Base-by-base conservation (phyloP, 805 yeast species). In the Limtongia smithiae region DNA sequence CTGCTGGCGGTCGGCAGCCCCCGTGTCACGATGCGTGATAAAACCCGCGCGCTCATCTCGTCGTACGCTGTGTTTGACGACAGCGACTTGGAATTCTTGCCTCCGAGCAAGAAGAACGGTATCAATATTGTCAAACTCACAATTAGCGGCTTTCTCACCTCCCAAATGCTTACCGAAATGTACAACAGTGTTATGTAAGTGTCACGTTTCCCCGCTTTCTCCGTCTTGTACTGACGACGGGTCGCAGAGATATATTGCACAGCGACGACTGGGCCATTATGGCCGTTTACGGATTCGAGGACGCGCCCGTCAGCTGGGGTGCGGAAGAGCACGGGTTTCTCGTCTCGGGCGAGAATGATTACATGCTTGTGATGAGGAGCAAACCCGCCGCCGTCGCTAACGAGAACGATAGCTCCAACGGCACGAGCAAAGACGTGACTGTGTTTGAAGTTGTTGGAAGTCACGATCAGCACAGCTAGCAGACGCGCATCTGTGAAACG, bases 241-340 rank as follows among this genome's bases (percentile, higher is more conserved):
- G 32, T 17, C 28, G 4, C 32, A 46, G 55, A 14, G 27, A 17
- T 7, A 4, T 14, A 9, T 38, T 52, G 20, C 44, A 46, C 2
- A 20, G 30, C 9, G 24, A 34, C 8, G 35, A 39, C 9, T 54
- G 57, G 50, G 52, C 52, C 11, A 31, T 34, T 4, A 24, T 51
- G 44, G 21, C 49, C 2, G 58, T 54, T 9, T 51, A 47, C 31
- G 58, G 58, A 30, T 54, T 54, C 28, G 52, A 54, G n/a, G 58
- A 54, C 24, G 51, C 56, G 3, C 58, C 58, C 3, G 58, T 54
- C 17, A 54, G 58, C 35, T 54, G 58, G 58, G 44, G 44, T 7
- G 36, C 48, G 12, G 46, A 31, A 7, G 58, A 54, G 35, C 58
- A 54, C 28, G 31, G 44, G n/a, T 54, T 18, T 43, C 17, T 51